Evolutionary conservation across 805 yeast genomes (phyloP).

Genomic region (Saccharomyces eubayanus): DNA sequence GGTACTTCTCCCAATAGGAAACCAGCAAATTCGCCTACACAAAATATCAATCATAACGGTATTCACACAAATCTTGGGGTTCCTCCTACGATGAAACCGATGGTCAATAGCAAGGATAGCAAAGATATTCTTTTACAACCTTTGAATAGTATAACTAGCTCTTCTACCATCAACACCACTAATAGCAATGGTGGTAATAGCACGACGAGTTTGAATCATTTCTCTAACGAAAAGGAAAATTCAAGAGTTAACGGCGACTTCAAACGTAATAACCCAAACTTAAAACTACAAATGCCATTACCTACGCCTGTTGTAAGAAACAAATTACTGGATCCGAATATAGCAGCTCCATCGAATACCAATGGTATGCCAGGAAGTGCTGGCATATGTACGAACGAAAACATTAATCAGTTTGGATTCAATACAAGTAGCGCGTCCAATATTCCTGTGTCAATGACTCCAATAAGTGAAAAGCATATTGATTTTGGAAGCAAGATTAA

Average conservation of each 20-base stretch:
- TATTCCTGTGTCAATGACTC: constrained; percentile 67
- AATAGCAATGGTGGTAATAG: not conserved
- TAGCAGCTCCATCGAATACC: constrained; percentile 8
- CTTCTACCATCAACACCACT: not conserved
- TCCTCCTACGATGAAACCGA: constrained; percentile 36
- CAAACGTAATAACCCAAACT: constrained; percentile 43
- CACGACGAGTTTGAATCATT: not conserved
- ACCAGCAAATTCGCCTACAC: constrained; percentile 9
- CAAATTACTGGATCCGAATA: constrained; percentile 18
- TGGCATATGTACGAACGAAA: constrained; percentile 23
- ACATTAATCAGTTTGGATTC: constrained; percentile 62
- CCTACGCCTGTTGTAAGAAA: constrained; percentile 41
- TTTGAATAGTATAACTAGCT: constrained; percentile 29
- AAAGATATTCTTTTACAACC: constrained; percentile 29
- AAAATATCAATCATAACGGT: not conserved
- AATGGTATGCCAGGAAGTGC: constrained; percentile 2
- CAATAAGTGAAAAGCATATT: constrained; percentile 53
- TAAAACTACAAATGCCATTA: constrained; percentile 68
- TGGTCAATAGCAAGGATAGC: constrained; percentile 12
- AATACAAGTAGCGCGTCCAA: constrained; percentile 42
- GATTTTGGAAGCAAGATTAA: constrained; percentile 20
- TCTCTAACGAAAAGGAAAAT: constrained; percentile 12
- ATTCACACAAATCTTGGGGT: constrained; percentile 26
- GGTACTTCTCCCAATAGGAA: constrained; percentile 12
- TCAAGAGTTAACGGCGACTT: constrained; percentile 28